Percentiles rank a stretch among this genome's conserved stretches.
Conservation (phyloP, 495 filamentous ascomycete species). For the Thozetella sp. region DNA sequence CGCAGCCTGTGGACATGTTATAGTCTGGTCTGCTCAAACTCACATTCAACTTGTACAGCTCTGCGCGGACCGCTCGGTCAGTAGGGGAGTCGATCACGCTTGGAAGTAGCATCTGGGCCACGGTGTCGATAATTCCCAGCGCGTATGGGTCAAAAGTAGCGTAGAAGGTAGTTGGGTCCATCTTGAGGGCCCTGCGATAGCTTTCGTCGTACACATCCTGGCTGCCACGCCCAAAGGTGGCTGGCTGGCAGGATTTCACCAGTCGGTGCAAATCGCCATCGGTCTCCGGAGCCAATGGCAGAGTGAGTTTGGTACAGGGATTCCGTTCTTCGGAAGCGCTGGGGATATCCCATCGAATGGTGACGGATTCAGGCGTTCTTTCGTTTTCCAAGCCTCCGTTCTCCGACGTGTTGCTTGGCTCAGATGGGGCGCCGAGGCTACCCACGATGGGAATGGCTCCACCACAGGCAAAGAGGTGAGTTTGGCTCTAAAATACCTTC, state of each 20-base stretch:
- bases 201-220: slow-evolving; percentile 48
- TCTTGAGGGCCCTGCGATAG: slow-evolving; percentile 51
- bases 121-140: slow-evolving; percentile 46
- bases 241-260: slow-evolving; percentile 17
- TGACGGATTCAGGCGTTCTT: not conserved
- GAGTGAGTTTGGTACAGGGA: not conserved
- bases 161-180: slow-evolving; percentile 42
- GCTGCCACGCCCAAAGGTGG: slow-evolving; percentile 43
- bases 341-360: not conserved
- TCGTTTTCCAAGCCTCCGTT: too few species aligned
- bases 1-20: slow-evolving; percentile 7
- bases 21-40: slow-evolving; percentile 6
- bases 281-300: not conserved
- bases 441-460: not conserved
- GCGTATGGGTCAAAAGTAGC: slow-evolving; percentile 53
- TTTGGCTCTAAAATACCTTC: too few species aligned
- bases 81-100: slow-evolving; percentile 12
- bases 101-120: slow-evolving; percentile 49
- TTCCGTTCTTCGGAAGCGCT: not conserved
- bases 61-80: slow-evolving; percentile 28
- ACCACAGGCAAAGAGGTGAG: not conserved
- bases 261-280: not conserved
- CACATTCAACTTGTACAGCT: slow-evolving; percentile 61
- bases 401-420: not conserved
- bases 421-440: not conserved